Percentiles rank a stretch among this genome's conserved stretches.
Evolutionary conservation across 306 rosid genomes (phyloP).

Genomic region (Vigna unguiculata): DNA sequence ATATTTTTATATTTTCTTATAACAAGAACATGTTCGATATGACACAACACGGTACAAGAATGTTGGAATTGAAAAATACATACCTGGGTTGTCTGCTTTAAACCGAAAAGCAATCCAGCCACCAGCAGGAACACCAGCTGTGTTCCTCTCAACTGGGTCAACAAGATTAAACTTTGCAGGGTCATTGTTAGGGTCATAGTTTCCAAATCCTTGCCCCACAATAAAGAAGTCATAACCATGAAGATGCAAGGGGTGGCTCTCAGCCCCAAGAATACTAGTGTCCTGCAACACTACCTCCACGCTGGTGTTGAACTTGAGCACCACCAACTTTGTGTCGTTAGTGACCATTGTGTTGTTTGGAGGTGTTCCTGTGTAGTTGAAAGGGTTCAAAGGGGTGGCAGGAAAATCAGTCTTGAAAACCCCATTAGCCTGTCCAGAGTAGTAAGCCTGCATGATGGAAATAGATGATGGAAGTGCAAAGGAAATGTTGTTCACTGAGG

Average conservation of each 20-base stretch:
- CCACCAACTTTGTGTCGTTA: constrained; percentile 68
- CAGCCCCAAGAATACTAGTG: constrained; percentile 70
- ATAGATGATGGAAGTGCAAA: constrained; percentile 70
- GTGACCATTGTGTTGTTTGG: constrained; percentile 71
- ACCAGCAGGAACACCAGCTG: constrained; percentile 68
- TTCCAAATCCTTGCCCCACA: constrained; percentile 88
- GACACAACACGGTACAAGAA: neutral
- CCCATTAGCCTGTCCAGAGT: constrained; percentile 52
- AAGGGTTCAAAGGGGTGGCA: constrained; percentile 53
- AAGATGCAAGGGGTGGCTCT: constrained; percentile 91
- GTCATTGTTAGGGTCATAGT: constrained; percentile 66
- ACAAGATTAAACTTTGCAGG: constrained; percentile 70
- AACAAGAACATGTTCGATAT: neutral
- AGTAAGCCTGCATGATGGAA: constrained; percentile 69
- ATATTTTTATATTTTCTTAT: too few species aligned
- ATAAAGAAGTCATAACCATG: constrained; percentile 80
- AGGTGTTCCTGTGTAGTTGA: constrained; percentile 80
- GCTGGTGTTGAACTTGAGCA: constrained; percentile 69
- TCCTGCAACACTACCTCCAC: constrained; percentile 83
- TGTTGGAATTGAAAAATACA: neutral
- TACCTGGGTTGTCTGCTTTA: constrained; percentile 85
- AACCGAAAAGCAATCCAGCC: constrained; percentile 89
- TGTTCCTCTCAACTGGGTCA: constrained; percentile 81
- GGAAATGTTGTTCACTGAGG: constrained; percentile 73
- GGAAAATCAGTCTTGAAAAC: constrained; percentile 76